Conservation (phyloP, 305 asterid genomes). For the Fraxinus angustifolia region DNA sequence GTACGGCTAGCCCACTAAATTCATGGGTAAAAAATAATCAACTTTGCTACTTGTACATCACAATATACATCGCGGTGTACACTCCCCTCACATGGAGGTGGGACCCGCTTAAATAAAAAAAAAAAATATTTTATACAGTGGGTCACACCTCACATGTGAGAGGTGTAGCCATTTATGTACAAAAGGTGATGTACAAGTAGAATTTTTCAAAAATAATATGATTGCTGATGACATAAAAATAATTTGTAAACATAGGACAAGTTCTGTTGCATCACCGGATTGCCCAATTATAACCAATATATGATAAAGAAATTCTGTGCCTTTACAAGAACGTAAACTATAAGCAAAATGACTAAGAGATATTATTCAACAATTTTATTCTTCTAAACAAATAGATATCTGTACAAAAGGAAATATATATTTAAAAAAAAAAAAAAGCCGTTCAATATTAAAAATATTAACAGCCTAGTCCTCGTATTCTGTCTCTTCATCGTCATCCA, state of each 20-base stretch:
- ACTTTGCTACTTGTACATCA: no score
- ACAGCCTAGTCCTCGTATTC: constrained; percentile 67
- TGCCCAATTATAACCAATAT: neutral
- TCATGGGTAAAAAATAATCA: no score
- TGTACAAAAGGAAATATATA: neutral
- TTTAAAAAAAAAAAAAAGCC: neutral
- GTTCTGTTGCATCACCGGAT: neutral
- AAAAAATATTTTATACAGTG: no score
- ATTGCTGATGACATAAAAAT: no score
- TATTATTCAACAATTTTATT: neutral
- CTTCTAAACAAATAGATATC: neutral
- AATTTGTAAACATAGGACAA: neutral
- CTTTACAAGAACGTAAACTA: neutral
- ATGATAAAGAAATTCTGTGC: neutral
- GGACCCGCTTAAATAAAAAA: no score
- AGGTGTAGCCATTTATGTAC: no score
- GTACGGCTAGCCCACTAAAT: neutral
- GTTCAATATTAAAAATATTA: neutral
- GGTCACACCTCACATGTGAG: no score
- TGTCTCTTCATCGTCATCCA: constrained; percentile 85
- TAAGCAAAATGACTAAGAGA: neutral
- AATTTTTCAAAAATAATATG: neutral
- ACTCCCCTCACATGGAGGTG: no score
- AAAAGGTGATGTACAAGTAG: no score
- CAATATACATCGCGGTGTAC: no score